Percentiles rank a stretch among this genome's conserved stretches.
phyloP scores from a whole-genome alignment of 225 moss, liverwort and hornwort species.

The Climacium dendroides region DNA sequence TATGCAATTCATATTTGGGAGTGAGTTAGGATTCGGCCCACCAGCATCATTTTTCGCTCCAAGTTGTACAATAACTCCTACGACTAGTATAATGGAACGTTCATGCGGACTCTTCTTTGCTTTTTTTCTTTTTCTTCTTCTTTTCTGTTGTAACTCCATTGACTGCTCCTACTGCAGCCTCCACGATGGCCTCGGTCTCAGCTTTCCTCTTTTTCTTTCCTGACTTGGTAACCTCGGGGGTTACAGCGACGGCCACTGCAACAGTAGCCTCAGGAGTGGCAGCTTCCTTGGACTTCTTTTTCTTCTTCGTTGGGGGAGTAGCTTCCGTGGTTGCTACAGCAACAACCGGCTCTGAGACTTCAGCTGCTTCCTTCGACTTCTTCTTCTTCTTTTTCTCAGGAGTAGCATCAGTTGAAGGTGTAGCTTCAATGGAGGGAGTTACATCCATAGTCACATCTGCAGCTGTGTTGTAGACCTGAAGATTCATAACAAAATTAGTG shows the following conservation, averaged over 20 bases:
- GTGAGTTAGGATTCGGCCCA: not conserved
- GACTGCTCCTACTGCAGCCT: not conserved
- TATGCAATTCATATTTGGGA: not conserved
- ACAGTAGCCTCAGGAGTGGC: not conserved
- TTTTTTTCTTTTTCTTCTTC: not conserved
- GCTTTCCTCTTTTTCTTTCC: not conserved
- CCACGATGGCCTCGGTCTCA: not conserved
- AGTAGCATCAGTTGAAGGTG: not conserved
- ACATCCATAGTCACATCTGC: slow-evolving; percentile 45
- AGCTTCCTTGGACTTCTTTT: not conserved
- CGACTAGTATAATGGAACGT: not conserved
- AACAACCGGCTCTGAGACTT: not conserved
- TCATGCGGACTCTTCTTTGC: not conserved
- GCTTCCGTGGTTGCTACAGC: not conserved
- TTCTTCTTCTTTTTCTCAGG: slow-evolving; percentile 1
- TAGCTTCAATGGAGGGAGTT: not conserved
- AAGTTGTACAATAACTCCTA: not conserved
- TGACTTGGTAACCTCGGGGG: not conserved
- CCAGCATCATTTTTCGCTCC: not conserved
- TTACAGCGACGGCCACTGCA: not conserved
- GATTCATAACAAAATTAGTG: not conserved
- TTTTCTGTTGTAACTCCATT: not conserved
- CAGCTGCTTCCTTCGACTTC: slow-evolving; percentile 5
- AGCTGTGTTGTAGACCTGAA: slow-evolving; percentile 55
- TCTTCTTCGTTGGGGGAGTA: not conserved